Conservation (phyloP, 2,329 filamentous ascomycete species). For the Aaosphaeria pasadenensis region DNA sequence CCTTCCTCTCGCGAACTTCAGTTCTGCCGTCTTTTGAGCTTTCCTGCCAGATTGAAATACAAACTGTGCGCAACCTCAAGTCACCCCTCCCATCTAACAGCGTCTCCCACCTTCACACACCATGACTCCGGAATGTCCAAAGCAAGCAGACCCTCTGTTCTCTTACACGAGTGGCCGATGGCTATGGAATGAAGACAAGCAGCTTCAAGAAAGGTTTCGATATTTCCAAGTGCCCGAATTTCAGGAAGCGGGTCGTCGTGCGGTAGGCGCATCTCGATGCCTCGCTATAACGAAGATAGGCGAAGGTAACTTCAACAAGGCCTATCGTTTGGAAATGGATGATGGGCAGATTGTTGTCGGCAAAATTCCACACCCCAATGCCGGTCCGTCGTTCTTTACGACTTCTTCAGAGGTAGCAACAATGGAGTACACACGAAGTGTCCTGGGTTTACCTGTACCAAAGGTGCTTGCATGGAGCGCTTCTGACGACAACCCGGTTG, state of each 20-base stretch:
- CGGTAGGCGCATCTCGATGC: constrained; percentile 2
- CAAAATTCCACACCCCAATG: constrained; percentile 23
- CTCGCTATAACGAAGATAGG: constrained; percentile 6
- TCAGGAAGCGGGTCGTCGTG: constrained; percentile 7
- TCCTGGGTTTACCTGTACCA: constrained; percentile 22
- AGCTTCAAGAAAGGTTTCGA: constrained; percentile 15
- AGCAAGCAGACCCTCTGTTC: constrained; percentile 12
- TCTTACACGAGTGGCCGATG: constrained; percentile 21
- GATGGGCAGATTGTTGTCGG: constrained; percentile 17
- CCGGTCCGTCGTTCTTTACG: constrained; percentile 13
- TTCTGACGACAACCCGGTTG: constrained; percentile 19
- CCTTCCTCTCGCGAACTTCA: constrained; percentile 3
- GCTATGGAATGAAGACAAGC: constrained; percentile 19
- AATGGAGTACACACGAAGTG: constrained; percentile 20
- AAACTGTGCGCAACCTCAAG: constrained; percentile 9
- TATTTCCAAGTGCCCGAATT: constrained; percentile 16
- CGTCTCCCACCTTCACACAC: constrained; percentile 3
- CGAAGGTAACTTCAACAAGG: constrained; percentile 12
- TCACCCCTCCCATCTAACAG: constrained; percentile 8
- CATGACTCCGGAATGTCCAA: constrained; percentile 5
- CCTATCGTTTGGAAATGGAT: constrained; percentile 6
- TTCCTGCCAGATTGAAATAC: constrained; percentile 5
- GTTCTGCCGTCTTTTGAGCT: constrained; percentile 2
- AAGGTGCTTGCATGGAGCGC: constrained; percentile 23
- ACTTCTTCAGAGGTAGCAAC: constrained; percentile 27